Evolutionary conservation across 2,329 filamentous ascomycete species (phyloP).

Genomic region (Fusarium nematophilum): DNA sequence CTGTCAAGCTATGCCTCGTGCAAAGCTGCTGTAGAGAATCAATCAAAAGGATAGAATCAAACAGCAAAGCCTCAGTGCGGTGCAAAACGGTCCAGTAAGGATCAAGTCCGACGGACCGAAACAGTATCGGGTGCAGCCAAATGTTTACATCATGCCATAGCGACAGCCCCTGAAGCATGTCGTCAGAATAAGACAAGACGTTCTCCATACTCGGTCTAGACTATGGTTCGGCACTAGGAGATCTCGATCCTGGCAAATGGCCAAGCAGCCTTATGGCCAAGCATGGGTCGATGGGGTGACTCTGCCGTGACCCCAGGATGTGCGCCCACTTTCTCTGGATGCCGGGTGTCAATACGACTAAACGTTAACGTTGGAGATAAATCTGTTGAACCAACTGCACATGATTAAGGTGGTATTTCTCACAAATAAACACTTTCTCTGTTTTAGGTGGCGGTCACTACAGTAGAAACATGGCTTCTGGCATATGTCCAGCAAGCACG

Average conservation of each 20-base stretch:
- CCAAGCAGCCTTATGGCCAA: slow-evolving; percentile 5
- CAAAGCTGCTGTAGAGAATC: too few species aligned
- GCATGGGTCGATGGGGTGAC: slow-evolving; percentile 5
- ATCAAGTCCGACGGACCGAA: too few species aligned
- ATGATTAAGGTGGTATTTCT: too few species aligned
- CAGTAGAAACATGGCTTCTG: too few species aligned
- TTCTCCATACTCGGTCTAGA: background rate
- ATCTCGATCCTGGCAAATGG: slow-evolving; percentile 10
- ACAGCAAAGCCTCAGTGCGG: too few species aligned
- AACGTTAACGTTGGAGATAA: background rate
- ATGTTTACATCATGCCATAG: background rate
- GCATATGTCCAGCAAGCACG: background rate
- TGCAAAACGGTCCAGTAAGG: too few species aligned
- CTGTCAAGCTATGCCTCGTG: too few species aligned
- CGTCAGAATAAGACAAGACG: slow-evolving; percentile 1
- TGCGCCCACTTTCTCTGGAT: slow-evolving; percentile 7
- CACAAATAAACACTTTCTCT: too few species aligned
- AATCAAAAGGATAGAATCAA: too few species aligned
- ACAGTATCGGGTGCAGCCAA: background rate
- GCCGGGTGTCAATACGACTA: background rate
- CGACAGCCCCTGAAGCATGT: background rate
- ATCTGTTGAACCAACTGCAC: too few species aligned
- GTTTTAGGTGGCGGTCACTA: too few species aligned
- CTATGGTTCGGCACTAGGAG: slow-evolving; percentile 1
- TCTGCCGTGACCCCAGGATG: slow-evolving; percentile 8